These are phyloP conservation scores for Ganoderma multipileum DNA, from an alignment of 1,284 basidiomycete species.

Conservation along the genomic window DNA sequence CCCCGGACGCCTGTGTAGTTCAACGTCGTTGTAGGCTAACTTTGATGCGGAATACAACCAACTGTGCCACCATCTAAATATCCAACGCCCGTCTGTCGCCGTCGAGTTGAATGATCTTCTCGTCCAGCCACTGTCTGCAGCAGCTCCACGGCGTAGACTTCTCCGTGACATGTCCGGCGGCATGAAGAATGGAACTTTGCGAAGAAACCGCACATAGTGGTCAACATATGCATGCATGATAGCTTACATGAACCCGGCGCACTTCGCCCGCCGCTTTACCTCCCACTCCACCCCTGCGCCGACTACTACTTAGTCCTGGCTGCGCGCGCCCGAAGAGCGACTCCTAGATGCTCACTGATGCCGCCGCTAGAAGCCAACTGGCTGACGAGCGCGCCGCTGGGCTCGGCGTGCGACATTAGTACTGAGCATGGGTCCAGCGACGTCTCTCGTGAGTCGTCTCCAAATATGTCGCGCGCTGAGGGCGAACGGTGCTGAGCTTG, in stretches of 20 bases:
- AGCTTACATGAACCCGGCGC: not conserved
- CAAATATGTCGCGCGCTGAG: not conserved
- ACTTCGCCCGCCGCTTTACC: not conserved
- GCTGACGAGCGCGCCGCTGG: not conserved
- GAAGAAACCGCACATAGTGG: not conserved
- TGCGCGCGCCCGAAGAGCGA: constrained; percentile 2
- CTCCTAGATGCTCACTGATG: not conserved
- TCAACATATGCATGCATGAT: not conserved
- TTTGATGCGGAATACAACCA: not conserved
- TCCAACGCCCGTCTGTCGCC: not conserved
- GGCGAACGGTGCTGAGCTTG: not conserved
- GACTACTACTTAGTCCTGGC: not conserved
- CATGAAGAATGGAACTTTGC: not conserved
- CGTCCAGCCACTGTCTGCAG: not conserved
- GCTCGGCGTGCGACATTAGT: not conserved
- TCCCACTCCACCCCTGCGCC: not conserved
- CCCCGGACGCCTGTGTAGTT: not conserved
- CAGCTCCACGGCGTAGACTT: not conserved
- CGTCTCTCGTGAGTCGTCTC: not conserved
- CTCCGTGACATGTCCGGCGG: not conserved
- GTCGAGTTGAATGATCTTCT: not conserved
- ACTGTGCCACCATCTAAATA: not conserved
- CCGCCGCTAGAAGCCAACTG: not conserved
- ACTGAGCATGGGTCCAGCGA: not conserved
- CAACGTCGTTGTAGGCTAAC: constrained; percentile 4